These are phyloP conservation scores for Penicillium sp. DNA, from an alignment of 2,329 filamentous ascomycete species.

Conservation along the genomic window DNA sequence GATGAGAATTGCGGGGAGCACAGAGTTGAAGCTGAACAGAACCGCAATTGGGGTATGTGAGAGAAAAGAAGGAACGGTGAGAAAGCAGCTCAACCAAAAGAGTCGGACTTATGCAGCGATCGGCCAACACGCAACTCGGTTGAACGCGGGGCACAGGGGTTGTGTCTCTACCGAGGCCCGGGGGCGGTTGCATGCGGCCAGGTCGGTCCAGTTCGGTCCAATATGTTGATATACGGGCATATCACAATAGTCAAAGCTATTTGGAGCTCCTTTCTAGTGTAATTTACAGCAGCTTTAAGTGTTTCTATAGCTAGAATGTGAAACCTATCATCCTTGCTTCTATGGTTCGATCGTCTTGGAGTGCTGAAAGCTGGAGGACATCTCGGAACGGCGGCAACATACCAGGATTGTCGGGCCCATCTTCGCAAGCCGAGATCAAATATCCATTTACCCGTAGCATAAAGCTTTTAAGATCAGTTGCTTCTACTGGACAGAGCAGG, in stretches of 20 bases:
- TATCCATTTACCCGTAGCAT: slow-evolving; percentile 3
- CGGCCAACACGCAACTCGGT: slow-evolving; percentile 18
- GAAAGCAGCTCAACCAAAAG: not conserved
- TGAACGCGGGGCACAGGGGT: slow-evolving; percentile 21
- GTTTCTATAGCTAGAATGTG: too few relatives aligned
- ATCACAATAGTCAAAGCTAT: too few relatives aligned
- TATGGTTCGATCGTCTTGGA: not conserved
- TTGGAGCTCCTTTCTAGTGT: too few relatives aligned
- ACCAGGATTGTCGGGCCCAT: not conserved
- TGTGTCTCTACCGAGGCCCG: slow-evolving; percentile 23
- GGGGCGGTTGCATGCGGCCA: slow-evolving; percentile 29
- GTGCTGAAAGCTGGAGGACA: not conserved
- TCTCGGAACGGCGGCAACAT: not conserved
- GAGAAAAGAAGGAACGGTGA: not conserved
- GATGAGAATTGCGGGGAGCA: slow-evolving; percentile 19
- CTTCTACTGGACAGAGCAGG: too few relatives aligned
- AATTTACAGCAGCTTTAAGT: too few relatives aligned
- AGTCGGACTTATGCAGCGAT: slow-evolving; percentile 10
- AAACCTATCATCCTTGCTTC: too few relatives aligned
- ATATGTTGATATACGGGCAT: not conserved
- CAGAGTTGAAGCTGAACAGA: slow-evolving; percentile 1
- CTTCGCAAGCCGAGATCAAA: not conserved
- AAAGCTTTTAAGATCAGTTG: not conserved
- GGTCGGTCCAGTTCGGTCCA: not conserved
- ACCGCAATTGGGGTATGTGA: slow-evolving; percentile 3